Percentiles rank a stretch among this genome's conserved stretches.
phyloP scores from a whole-genome alignment of 2,329 filamentous ascomycete genomes.

The Cytospora piceicola region DNA sequence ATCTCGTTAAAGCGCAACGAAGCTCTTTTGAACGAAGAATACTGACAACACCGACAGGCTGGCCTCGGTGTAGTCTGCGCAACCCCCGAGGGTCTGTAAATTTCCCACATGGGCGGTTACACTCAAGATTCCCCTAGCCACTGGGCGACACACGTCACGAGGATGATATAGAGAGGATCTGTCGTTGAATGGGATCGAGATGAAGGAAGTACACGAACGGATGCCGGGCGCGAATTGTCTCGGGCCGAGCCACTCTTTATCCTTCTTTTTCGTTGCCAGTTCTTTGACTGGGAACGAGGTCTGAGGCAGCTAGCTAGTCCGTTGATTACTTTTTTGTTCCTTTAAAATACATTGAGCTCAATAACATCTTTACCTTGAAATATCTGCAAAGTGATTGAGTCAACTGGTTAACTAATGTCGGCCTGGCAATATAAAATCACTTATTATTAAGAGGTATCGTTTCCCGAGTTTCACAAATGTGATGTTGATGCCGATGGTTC shows the following conservation, averaged over 20 bases:
- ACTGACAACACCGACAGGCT: constrained; percentile 9
- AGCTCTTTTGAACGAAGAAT: too few relatives aligned
- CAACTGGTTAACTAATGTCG: not conserved
- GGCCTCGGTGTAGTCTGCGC: constrained; percentile 15
- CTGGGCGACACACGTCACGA: not conserved
- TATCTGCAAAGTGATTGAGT: not conserved
- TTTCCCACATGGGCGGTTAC: not conserved
- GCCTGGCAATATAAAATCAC: not conserved
- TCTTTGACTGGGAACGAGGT: not conserved
- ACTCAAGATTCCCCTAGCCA: not conserved
- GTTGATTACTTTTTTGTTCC: constrained; percentile 1
- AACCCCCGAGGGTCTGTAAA: constrained; percentile 14
- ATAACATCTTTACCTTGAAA: not conserved
- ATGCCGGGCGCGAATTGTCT: not conserved
- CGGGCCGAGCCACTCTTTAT: constrained; percentile 11
- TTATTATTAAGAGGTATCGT: too few relatives aligned
- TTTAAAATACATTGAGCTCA: constrained; percentile 22
- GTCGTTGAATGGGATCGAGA: not conserved
- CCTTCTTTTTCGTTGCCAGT: constrained; percentile 12
- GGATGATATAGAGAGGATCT: constrained; percentile 1
- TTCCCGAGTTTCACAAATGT: too few relatives aligned
- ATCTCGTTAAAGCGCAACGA: fast-evolving
- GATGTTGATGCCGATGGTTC: too few relatives aligned
- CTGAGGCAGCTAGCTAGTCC: not conserved
- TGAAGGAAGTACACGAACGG: not conserved